phyloP scores from a whole-genome alignment of 177 flowering plant genomes.

The Vitis hybrid region DNA sequence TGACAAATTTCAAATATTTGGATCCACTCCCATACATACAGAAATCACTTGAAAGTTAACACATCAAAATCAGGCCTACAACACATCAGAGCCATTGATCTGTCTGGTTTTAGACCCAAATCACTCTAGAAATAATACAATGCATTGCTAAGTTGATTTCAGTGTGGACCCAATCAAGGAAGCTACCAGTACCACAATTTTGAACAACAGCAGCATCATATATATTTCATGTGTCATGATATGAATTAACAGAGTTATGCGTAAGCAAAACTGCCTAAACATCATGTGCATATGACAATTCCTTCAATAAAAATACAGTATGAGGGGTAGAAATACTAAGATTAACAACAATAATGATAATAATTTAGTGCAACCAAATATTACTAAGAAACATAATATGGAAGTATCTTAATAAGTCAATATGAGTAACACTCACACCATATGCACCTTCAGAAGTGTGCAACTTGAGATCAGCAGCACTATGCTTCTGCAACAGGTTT shows the following conservation, averaged over 20 bases:
- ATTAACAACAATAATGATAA: too few relatives aligned
- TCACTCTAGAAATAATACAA: neutral
- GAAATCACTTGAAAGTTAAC: neutral
- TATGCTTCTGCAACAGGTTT: slow-evolving; percentile 24
- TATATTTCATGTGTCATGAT: neutral
- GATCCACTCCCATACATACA: neutral
- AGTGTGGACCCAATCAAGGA: neutral
- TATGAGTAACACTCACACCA: slow-evolving; percentile 40
- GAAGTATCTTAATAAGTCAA: neutral
- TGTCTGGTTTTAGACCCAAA: neutral
- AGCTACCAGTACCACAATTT: neutral
- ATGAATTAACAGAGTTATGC: neutral
- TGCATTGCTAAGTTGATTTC: neutral
- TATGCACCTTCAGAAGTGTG: slow-evolving; percentile 23
- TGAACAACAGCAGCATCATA: neutral
- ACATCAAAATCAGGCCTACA: neutral
- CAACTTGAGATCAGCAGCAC: slow-evolving; percentile 17
- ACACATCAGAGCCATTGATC: neutral
- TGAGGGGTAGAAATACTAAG: too few relatives aligned
- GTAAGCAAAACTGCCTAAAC: neutral
- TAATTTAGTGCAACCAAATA: too few relatives aligned
- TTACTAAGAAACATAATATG: neutral
- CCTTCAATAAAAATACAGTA: neutral
- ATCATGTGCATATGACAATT: neutral
- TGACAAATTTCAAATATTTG: neutral